Conservation (phyloP, 1,284 basidiomycete genomes). For the Cystobasidiaceae sp. region DNA sequence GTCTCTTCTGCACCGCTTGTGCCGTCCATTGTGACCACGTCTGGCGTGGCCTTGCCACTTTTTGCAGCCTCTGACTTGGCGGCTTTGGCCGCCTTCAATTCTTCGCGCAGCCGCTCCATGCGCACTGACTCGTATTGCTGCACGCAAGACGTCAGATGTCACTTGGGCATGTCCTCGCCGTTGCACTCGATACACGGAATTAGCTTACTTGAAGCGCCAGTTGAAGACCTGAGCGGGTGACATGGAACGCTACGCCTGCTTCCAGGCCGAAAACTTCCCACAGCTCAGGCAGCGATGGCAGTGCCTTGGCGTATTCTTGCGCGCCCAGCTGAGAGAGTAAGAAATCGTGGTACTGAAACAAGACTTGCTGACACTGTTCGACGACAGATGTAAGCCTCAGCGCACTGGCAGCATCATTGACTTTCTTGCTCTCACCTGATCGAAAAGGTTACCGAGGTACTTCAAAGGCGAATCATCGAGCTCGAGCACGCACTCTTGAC, state of each 20-base stretch:
- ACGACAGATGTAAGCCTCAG: background rate
- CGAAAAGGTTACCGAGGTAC: conserved; percentile 76
- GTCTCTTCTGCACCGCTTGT: background rate
- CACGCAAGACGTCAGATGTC: background rate
- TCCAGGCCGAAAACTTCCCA: conserved; percentile 69
- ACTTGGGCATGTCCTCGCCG: background rate
- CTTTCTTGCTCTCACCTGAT: conserved; percentile 56
- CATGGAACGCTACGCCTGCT: conserved; percentile 81
- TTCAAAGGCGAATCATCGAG: conserved; percentile 66
- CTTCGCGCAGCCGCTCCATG: conserved; percentile 63
- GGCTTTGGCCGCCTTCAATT: conserved; percentile 40
- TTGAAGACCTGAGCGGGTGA: conserved; percentile 75
- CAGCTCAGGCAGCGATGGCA: conserved; percentile 66
- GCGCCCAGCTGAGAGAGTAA: conserved; percentile 47
- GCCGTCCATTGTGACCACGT: conserved; percentile 27
- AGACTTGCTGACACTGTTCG: conserved; percentile 50
- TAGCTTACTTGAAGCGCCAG: conserved; percentile 50
- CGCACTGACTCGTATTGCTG: conserved; percentile 22
- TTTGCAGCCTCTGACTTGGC: conserved; percentile 32
- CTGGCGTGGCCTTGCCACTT: conserved; percentile 14
- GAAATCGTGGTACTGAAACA: conserved; percentile 55
- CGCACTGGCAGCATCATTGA: background rate
- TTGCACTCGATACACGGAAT: background rate
- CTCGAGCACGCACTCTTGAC: conserved; percentile 67
- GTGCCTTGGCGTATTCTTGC: conserved; percentile 47